phyloP scores from a whole-genome alignment of 2,329 filamentous ascomycete species.

The Exophiala sideris region DNA sequence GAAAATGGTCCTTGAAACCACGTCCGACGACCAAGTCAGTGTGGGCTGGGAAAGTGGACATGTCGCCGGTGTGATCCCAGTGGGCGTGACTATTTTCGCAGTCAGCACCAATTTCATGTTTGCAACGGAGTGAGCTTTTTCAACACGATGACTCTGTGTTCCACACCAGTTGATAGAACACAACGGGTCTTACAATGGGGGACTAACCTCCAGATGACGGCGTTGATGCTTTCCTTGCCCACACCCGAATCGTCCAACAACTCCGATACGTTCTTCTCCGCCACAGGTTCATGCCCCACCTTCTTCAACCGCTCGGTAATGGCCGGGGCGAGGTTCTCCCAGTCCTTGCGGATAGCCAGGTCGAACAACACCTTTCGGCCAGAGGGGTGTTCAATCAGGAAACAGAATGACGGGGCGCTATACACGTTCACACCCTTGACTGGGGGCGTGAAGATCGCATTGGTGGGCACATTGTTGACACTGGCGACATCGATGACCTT shows the following conservation, averaged over 20 bases:
- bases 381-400: constrained; percentile 79
- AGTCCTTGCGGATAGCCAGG: constrained; percentile 30
- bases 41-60: constrained; percentile 43
- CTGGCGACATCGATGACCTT: constrained; percentile 17
- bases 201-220: constrained; percentile 22
- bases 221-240: constrained; percentile 13
- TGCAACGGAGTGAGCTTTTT: neutral
- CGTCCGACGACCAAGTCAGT: constrained; percentile 53
- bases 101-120: neutral
- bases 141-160: neutral
- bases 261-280: constrained; percentile 20
- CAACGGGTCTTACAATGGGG: neutral
- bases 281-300: constrained; percentile 2
- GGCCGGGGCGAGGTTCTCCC: constrained; percentile 24
- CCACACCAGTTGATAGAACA: neutral
- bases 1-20: constrained; percentile 46
- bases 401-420: constrained; percentile 10
- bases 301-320: constrained; percentile 10
- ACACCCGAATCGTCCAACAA: constrained; percentile 21
- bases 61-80: constrained; percentile 51
- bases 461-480: constrained; percentile 8
- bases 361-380: constrained; percentile 49
- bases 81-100: constrained; percentile 9
- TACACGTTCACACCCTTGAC: constrained; percentile 2
- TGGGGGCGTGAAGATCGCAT: constrained; percentile 11